Evolutionary conservation across 306 rosid genomes (phyloP), one percentile per base, ranked within the genome.

Genomic region (Prosopis cineraria): DNA sequence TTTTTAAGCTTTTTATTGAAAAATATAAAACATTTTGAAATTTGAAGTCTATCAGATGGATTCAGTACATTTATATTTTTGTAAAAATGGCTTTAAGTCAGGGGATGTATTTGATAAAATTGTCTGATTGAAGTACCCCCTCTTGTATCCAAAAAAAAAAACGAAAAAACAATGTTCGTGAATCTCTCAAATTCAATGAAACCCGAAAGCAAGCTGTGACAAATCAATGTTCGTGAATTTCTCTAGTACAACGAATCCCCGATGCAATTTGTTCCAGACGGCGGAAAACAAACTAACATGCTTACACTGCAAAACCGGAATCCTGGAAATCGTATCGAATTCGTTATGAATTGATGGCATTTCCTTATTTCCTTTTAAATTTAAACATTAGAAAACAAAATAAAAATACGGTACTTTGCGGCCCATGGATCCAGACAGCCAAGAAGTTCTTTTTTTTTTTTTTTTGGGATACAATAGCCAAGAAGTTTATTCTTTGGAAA

Each of bases 301-400:
- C 58, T 66, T 66, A 43, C 50, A 40, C 60, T 81, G 64, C 76
- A 39, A 78, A 71, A 80, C 30, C 52, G 56, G 50, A 84, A 79
- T 65, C 36, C 81, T 83, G 60, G 60, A 78, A 84, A 78, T 81
- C 79, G 71, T 60, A 33, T n/a, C 39, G 78, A 25, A 33, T 73
- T 63, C 74, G 41, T 71, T 17, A 10, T 77, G 33, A 80, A 82
- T 80, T 72, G 76, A 27, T 60, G 76, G 41, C 69, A 79, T 85
- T 69, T 64, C 88, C 56, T 55, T 45, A 83, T 78, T 84, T 72
- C 78, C 67, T 74, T 82, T 76, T 79, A 6, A 80, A 78, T 52
- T 76, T 81, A 72, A 41, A 81, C 72, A 84, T 31, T 69, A 77
- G 12, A 52, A 52, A 68, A 71, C 52, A 88, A 72, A 81, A 69